Conservation (phyloP, 148 eudicot species). For the Vaccinium darrowii region DNA sequence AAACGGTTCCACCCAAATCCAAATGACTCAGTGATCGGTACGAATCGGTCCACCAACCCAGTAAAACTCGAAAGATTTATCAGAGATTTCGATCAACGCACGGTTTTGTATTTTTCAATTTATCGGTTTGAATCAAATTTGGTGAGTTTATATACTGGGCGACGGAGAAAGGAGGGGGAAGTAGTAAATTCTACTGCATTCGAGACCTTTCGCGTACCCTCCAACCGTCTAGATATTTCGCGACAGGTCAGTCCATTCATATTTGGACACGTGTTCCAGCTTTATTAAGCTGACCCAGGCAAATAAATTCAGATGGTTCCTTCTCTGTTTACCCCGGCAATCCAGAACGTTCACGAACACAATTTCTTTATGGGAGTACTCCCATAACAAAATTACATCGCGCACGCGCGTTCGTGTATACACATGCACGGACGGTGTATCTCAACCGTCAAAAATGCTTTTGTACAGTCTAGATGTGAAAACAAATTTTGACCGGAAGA, state of each 20-base stretch:
- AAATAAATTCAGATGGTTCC: too few species aligned
- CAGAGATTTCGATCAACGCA: neutral
- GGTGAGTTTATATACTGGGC: neutral
- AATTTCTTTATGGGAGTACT: too few species aligned
- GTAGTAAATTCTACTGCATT: slow-evolving; percentile 4
- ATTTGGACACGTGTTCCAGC: slow-evolving; percentile 8
- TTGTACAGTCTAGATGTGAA: too few species aligned
- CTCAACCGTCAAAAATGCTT: too few species aligned
- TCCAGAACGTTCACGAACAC: too few species aligned
- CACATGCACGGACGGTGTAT: too few species aligned
- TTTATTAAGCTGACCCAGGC: neutral
- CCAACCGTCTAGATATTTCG: slow-evolving; percentile 16
- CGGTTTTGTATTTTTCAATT: neutral
- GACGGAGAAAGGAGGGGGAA: too few species aligned
- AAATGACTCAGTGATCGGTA: slow-evolving; percentile 22
- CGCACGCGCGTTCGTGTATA: too few species aligned
- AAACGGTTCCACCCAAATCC: slow-evolving; percentile 35
- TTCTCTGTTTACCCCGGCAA: too few species aligned
- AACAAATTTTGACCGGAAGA: too few species aligned
- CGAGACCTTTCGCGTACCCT: slow-evolving; percentile 14
- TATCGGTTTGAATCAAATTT: neutral
- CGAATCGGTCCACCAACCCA: slow-evolving; percentile 40
- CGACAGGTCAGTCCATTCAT: neutral
- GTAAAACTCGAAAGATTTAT: neutral
- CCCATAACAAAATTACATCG: too few species aligned